Percentiles rank a stretch among this genome's conserved stretches.
Evolutionary conservation across 108 stramenopile species (phyloP).

Genomic region (Fistulifera solaris): DNA sequence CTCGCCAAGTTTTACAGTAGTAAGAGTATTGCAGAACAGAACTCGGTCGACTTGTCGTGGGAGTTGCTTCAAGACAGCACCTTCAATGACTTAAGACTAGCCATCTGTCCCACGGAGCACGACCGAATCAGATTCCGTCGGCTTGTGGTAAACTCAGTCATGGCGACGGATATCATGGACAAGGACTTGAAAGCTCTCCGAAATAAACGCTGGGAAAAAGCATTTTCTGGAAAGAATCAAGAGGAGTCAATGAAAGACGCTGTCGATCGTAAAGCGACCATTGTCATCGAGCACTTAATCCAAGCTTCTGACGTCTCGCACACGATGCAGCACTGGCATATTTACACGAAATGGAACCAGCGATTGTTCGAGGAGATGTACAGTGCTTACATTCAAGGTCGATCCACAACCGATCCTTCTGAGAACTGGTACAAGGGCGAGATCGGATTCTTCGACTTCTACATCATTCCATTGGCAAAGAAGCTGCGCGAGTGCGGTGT

Average conservation of each 20-base stretch:
- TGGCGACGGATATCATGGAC: slow-evolving; percentile 32
- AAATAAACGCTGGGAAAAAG: slow-evolving; percentile 27
- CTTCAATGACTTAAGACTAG: slow-evolving; percentile 21
- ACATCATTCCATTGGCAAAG: slow-evolving; percentile 32
- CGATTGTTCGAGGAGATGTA: slow-evolving; percentile 5
- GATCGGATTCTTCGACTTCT: slow-evolving; percentile 24
- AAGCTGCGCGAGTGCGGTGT: slow-evolving; percentile 37
- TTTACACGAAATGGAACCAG: slow-evolving; percentile 17
- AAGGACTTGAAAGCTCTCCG: slow-evolving; percentile 17
- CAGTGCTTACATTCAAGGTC: not conserved
- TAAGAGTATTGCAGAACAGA: slow-evolving; percentile 2
- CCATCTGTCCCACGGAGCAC: slow-evolving; percentile 18
- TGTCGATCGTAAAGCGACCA: slow-evolving; percentile 26
- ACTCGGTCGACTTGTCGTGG: slow-evolving; percentile 20
- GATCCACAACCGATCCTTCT: not conserved
- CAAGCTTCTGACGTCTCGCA: slow-evolving; percentile 33
- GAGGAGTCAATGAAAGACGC: slow-evolving; percentile 6
- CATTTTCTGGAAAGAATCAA: slow-evolving; percentile 10
- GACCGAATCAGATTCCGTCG: slow-evolving; percentile 43
- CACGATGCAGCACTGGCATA: slow-evolving; percentile 36
- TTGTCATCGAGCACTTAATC: slow-evolving; percentile 35
- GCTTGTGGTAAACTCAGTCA: slow-evolving; percentile 41
- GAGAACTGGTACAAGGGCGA: slow-evolving; percentile 12
- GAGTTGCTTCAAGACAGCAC: slow-evolving; percentile 24
- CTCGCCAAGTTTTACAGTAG: not conserved